Percentiles rank a stretch among this genome's conserved stretches.
phyloP scores from a whole-genome alignment of 495 filamentous ascomycete genomes.

The Xanthoparmelia taractica region DNA sequence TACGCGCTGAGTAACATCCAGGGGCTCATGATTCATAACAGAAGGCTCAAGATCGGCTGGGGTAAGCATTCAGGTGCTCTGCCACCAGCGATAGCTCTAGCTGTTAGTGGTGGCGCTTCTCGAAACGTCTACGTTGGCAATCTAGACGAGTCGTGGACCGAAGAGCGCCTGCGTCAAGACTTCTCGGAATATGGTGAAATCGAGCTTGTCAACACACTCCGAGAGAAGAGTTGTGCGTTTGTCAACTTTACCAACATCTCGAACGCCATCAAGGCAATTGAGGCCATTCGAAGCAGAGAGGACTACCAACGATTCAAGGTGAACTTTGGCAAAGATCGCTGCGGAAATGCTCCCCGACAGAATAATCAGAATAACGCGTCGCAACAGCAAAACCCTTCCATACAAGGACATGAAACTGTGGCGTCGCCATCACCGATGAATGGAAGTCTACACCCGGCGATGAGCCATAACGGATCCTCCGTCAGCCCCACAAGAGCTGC shows the following conservation, averaged over 20 bases:
- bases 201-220: constrained; percentile 89
- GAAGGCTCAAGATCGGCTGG: constrained; percentile 96
- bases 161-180: constrained; percentile 91
- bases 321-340: constrained; percentile 98
- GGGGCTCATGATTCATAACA: constrained; percentile 98
- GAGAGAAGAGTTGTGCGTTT: constrained; percentile 98
- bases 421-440: constrained; percentile 58
- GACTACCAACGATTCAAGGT: constrained; percentile 98
- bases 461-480: constrained; percentile 53
- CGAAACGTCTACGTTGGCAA: constrained; percentile 98
- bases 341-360: constrained; percentile 92
- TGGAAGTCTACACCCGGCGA: constrained; percentile 34
- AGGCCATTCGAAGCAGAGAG: constrained; percentile 86
- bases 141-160: constrained; percentile 91
- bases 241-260: constrained; percentile 99
- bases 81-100: constrained; percentile 90
- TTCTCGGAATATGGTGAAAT: constrained; percentile 98
- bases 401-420: constrained; percentile 39
- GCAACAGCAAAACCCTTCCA: constrained; percentile 44
- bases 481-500: constrained; percentile 60
- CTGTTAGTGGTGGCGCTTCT: constrained; percentile 88
- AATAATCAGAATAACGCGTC: constrained; percentile 46
- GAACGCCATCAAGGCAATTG: constrained; percentile 98
- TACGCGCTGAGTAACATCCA: constrained; percentile 96
- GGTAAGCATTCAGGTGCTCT: constrained; percentile 97